These are phyloP conservation scores for Violaceomyces palustris DNA, from an alignment of 1,284 basidiomycete genomes.

Conservation along the genomic window DNA sequence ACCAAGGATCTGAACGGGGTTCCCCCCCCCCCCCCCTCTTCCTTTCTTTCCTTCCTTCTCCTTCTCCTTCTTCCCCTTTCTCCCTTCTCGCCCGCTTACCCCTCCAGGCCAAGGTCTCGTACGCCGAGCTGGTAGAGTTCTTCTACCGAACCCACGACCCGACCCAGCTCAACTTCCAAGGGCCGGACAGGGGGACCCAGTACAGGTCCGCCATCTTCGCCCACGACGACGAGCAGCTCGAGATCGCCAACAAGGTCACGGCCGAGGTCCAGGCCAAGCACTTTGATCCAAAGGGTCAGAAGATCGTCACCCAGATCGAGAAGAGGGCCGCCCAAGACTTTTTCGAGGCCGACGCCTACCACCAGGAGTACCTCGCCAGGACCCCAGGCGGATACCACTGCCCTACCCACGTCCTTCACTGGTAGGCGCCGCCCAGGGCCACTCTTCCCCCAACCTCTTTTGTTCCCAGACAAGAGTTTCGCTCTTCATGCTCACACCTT, in stretches of 20 bases:
- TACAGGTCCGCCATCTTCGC: slow-evolving; percentile 92
- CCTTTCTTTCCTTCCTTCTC: not conserved
- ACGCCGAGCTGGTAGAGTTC: slow-evolving; percentile 70
- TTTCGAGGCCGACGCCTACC: slow-evolving; percentile 46
- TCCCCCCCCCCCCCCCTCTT: too few species aligned
- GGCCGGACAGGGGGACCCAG: slow-evolving; percentile 56
- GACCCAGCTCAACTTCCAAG: slow-evolving; percentile 59
- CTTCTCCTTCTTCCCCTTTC: not conserved
- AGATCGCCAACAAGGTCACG: slow-evolving; percentile 72
- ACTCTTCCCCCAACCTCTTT: too few species aligned
- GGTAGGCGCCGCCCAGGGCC: too few species aligned
- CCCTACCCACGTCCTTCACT: slow-evolving; percentile 30
- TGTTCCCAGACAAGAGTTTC: too few species aligned
- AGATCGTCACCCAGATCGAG: slow-evolving; percentile 65
- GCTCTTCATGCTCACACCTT: too few species aligned
- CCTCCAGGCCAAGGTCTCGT: slow-evolving; percentile 60
- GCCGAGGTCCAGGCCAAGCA: slow-evolving; percentile 79
- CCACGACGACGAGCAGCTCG: slow-evolving; percentile 68
- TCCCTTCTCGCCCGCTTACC: not conserved
- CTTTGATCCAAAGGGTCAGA: slow-evolving; percentile 62
- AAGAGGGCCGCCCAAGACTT: slow-evolving; percentile 16
- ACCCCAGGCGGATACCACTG: slow-evolving; percentile 47
- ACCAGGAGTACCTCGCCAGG: slow-evolving; percentile 48
- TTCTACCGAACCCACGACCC: slow-evolving; percentile 79
- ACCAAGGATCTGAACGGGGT: too few species aligned